These are phyloP conservation scores for Ophiostoma angusticollis DNA, from an alignment of 2,329 filamentous ascomycete genomes.

Conservation along the genomic window DNA sequence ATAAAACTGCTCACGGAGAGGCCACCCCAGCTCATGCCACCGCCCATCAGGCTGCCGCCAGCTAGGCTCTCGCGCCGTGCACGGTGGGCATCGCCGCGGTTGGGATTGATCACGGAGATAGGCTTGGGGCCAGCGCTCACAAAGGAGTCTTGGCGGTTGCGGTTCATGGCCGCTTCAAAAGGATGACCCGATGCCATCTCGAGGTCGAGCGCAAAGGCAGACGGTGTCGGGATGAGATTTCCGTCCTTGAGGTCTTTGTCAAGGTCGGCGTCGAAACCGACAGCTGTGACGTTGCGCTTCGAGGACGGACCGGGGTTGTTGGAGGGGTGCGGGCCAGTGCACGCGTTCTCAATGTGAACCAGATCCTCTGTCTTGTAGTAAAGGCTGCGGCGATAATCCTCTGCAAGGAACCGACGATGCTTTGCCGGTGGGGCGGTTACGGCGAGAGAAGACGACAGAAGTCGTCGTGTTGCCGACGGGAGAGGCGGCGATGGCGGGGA, in stretches of 20 bases:
- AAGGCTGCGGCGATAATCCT: not conserved
- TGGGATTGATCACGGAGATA: slow-evolving; percentile 53
- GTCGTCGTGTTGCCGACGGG: not conserved
- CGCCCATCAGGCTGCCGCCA: slow-evolving; percentile 56
- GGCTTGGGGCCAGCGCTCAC: slow-evolving; percentile 53
- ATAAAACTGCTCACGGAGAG: slow-evolving; percentile 95
- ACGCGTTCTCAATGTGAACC: slow-evolving; percentile 33
- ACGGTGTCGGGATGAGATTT: slow-evolving; percentile 3
- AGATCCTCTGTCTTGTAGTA: slow-evolving; percentile 11
- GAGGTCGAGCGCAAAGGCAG: slow-evolving; percentile 17
- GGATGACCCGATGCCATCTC: slow-evolving; percentile 47
- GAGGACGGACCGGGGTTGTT: not conserved
- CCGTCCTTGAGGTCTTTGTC: slow-evolving; percentile 20
- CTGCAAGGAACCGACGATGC: slow-evolving; percentile 7
- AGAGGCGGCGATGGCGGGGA: too few species aligned
- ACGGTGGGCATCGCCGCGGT: slow-evolving; percentile 46
- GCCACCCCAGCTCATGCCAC: slow-evolving; percentile 95
- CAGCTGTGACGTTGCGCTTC: not conserved
- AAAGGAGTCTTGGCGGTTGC: slow-evolving; percentile 51
- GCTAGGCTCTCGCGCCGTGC: slow-evolving; percentile 49
- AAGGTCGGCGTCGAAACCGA: slow-evolving; percentile 13
- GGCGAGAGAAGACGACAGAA: slow-evolving; percentile 3
- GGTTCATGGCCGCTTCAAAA: slow-evolving; percentile 46
- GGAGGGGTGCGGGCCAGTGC: not conserved
- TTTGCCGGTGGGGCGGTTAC: not conserved